Conservation (phyloP, 495 filamentous ascomycete genomes). For the Podospora australis region DNA sequence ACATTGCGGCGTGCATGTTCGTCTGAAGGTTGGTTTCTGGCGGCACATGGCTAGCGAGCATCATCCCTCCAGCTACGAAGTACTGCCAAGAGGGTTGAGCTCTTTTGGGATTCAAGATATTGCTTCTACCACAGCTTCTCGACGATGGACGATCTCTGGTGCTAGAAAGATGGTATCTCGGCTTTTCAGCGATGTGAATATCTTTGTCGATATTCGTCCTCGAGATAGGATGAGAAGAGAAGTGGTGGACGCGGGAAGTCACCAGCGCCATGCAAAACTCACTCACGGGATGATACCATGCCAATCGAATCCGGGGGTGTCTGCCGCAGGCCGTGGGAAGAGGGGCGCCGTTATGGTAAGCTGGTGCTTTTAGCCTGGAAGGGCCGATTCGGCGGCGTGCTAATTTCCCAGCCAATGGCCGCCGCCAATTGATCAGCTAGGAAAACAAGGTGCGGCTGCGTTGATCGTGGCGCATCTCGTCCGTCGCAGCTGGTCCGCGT, state of each 20-base stretch:
- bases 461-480: slow-evolving; percentile 25
- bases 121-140: too few species aligned
- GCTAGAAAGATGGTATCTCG: too few species aligned
- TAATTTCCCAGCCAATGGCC: slow-evolving; percentile 28
- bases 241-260: slow-evolving; percentile 10
- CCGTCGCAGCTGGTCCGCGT: too few species aligned
- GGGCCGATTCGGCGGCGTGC: slow-evolving; percentile 30
- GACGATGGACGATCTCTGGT: too few species aligned
- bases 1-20: slow-evolving; percentile 8
- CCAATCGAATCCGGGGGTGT: slow-evolving; percentile 28
- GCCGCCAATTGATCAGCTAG: slow-evolving; percentile 18
- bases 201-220: too few species aligned
- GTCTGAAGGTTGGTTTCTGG: too few species aligned
- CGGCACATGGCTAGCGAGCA: too few species aligned
- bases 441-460: slow-evolving; percentile 37
- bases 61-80: too few species aligned
- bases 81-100: too few species aligned
- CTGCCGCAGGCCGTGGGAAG: slow-evolving; percentile 24
- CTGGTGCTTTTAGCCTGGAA: slow-evolving; percentile 34
- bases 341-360: slow-evolving; percentile 23
- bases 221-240: too few species aligned
- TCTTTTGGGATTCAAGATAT: too few species aligned
- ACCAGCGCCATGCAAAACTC: slow-evolving; percentile 22
- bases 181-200: too few species aligned
- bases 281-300: slow-evolving; percentile 29